Percentiles rank a stretch among this genome's conserved stretches.
These are phyloP conservation scores for Paraglomus brasilianum DNA, from an alignment of 192 early-diverging fungal species.

Conservation along the genomic window DNA sequence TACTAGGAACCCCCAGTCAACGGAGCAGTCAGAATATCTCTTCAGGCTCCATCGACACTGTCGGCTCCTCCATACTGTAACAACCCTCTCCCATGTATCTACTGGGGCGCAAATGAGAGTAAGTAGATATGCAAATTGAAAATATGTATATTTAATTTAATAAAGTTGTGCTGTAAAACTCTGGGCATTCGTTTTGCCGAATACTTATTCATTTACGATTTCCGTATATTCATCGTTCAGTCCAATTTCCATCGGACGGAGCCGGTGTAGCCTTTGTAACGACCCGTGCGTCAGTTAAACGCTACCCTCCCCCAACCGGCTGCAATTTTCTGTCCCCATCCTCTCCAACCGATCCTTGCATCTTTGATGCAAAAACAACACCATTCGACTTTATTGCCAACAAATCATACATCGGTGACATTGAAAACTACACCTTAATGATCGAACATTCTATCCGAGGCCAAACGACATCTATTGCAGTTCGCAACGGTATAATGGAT, in stretches of 20 bases:
- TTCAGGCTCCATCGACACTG: neutral
- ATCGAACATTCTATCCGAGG: conserved; percentile 46
- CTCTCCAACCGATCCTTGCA: neutral
- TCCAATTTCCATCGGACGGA: conserved; percentile 25
- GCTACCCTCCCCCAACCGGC: conserved; percentile 31
- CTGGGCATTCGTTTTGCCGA: too few species aligned
- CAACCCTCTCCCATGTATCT: neutral
- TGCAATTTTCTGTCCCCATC: conserved; percentile 32
- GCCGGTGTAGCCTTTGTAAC: conserved; percentile 39
- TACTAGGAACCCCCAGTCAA: conserved; percentile 20
- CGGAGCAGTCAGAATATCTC: conserved; percentile 27
- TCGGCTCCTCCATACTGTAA: conserved; percentile 2
- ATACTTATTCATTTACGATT: too few species aligned
- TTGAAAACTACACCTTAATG: conserved; percentile 44
- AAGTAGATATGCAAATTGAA: neutral
- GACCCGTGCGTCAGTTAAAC: conserved; percentile 33
- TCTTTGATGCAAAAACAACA: conserved; percentile 31
- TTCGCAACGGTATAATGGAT: conserved; percentile 43
- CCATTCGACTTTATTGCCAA: conserved; percentile 11
- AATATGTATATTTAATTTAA: too few species aligned
- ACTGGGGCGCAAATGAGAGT: conserved; percentile 28
- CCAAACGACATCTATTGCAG: conserved; percentile 36
- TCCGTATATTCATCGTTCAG: neutral
- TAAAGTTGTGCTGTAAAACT: too few species aligned
- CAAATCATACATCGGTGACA: conserved; percentile 39